Evolutionary conservation across 2,329 filamentous ascomycete species (phyloP), one percentile per base, ranked within the genome.

Genomic region (Mariannaea sp.): DNA sequence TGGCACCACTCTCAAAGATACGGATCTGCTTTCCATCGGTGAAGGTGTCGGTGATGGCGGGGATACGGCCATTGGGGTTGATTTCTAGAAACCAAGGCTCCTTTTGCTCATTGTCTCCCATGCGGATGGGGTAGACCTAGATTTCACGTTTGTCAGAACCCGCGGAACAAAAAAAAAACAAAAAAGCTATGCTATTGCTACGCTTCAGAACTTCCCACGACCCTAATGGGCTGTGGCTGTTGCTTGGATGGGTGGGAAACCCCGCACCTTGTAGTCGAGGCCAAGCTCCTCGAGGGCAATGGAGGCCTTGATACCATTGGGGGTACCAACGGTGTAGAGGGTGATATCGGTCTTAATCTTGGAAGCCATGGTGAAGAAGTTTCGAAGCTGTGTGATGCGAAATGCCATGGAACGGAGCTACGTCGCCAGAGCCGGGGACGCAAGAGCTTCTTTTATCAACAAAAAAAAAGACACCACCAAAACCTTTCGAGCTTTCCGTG

Each of bases 41-140:
- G 70, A 89, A 87, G 6, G 80, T 89, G 73, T 96, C 92, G 7
- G 89, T 94, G 44, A 96, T 66, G 52, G 92, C 92, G 4, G 92
- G 92, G 65, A 96, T 96, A 61, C 92, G 88, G 59, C 92, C 92
- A 71, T 96, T 96, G 59, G 92, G 92, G 74, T 96, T 96, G 75
- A 96, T 95, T 46, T 86, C 85, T 22, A 95, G 81, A 74, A 93
- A 97, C 90, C 90, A 95, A 13, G 83, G 84, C 71, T 93, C 76
- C 69, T 94, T 95, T 66, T 95, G 90, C n/a, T 77, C 81, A 70
- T 91, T 89, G 58, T 89, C 88, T 58, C 71, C 76, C 54, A 95
- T 81, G n/a, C 88, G 80, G 65, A 95, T 85, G 36, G 81, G 78
- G 46, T 87, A 81, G 36, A 75, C 69, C 77, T 79, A n/a, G n/a